phyloP scores from a whole-genome alignment of 78 protist genomes.

The Dictyostelium purpureum region DNA sequence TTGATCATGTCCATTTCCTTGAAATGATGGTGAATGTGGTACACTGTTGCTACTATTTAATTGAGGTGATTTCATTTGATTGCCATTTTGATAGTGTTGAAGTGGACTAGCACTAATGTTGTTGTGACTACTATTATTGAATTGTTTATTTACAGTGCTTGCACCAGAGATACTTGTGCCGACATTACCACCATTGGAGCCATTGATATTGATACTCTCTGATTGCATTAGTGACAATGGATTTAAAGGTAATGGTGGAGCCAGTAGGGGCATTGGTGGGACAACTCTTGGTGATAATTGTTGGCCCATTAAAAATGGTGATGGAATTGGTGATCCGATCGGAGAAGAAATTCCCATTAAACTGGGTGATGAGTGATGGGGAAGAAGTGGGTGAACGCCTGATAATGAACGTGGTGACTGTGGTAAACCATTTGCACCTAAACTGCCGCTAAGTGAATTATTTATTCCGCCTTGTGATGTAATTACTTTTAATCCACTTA shows the following conservation, averaged over 20 bases:
- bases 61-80: neutral
- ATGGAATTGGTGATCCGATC: neutral
- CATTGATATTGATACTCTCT: no score
- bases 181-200: neutral
- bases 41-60: neutral
- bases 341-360: no score
- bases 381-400: neutral
- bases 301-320: neutral
- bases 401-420: no score
- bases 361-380: neutral
- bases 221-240: neutral
- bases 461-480: no score
- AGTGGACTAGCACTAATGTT: no score
- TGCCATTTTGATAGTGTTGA: neutral
- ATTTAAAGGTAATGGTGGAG: slow-evolving; percentile 29
- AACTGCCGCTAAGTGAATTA: neutral
- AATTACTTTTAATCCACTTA: no score
- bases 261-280: neutral
- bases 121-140: no score
- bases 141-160: neutral
- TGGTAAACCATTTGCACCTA: neutral
- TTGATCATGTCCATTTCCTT: no score
- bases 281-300: neutral
- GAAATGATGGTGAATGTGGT: neutral
- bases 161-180: neutral